Evolutionary conservation across 2,329 filamentous ascomycete species (phyloP), one percentile per base, ranked within the genome.

Genomic region (Penicillium polonicum): DNA sequence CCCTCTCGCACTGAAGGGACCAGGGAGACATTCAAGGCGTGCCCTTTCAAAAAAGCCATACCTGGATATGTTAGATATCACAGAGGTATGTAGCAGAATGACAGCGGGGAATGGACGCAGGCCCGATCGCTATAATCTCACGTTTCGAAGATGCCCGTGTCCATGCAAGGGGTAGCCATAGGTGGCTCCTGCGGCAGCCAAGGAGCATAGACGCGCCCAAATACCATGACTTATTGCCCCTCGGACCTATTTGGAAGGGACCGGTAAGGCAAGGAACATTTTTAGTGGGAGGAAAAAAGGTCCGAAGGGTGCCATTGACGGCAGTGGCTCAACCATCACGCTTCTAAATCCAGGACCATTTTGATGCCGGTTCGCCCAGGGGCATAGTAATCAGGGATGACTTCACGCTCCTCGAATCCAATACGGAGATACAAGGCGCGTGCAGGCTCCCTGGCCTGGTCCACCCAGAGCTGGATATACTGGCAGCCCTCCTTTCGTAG

Each of bases 401-500:
- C 70, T 60, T 82, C 78, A 25, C 72, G 68, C 69, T 80, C 74
- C 57, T 74, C 65, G 68, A 83, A 83, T 42, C 76, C 78, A 68
- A 69, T 74, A 8, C 73, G 71, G 25, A 62, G 55, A 70, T 83
- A 83, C 58, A 83, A 65, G 48, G 68, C 68, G 61, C 76, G 73
- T 7, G 82, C 80, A 58, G 75, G 71, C 36, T 71, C 64, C 61
- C 79, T 76, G 48, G 67, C 74, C 68, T 79, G 76, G 60, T 83
- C 80, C 44, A 83, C 81, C 81, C 81, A 83, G 52, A 83, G 66
- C 43, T 80, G 76, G 56, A 83, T 76, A 48, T 67, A 76, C 60
- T 76, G 72, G 66, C 79, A 82, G 50, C 78, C 79, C 67, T 79
- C 77, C 61, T 71, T 76, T 62, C 71, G 71, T 55, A 82, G 72